Evolutionary conservation across 83 land plant species (phyloP).

Genomic region (Thuja plicata): DNA sequence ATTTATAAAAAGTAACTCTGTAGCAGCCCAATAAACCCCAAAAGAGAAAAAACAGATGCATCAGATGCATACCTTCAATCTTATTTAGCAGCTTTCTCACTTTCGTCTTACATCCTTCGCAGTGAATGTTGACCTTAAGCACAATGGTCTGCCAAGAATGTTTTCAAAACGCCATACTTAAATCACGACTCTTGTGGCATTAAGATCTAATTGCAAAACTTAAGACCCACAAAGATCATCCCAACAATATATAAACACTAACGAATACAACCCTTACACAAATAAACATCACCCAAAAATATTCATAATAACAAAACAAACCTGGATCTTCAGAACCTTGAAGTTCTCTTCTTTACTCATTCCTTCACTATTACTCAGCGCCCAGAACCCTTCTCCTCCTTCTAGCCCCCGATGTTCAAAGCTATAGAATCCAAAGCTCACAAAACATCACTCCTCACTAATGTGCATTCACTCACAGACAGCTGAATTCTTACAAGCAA

Average conservation of each 20-base stretch:
- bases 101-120: constrained; percentile 71
- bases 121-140: constrained; percentile 73
- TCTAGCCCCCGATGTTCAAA: not conserved
- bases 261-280: not conserved
- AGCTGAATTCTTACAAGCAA: not conserved
- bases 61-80: constrained; percentile 38
- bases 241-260: not conserved
- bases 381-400: not conserved
- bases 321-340: constrained; percentile 64
- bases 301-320: constrained; percentile 15
- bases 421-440: not conserved
- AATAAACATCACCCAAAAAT: not conserved
- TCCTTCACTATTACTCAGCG: not conserved
- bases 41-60: not conserved
- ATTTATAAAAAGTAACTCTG: not conserved
- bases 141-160: constrained; percentile 45
- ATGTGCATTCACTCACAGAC: not conserved
- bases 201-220: not conserved
- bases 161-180: not conserved
- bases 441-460: not conserved
- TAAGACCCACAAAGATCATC: not conserved
- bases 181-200: not conserved
- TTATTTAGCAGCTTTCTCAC: constrained; percentile 71
- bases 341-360: constrained; percentile 57
- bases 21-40: not conserved